phyloP scores from a whole-genome alignment of 768 basidiomycete genomes.

The Lepiota brunneoincarnata region DNA sequence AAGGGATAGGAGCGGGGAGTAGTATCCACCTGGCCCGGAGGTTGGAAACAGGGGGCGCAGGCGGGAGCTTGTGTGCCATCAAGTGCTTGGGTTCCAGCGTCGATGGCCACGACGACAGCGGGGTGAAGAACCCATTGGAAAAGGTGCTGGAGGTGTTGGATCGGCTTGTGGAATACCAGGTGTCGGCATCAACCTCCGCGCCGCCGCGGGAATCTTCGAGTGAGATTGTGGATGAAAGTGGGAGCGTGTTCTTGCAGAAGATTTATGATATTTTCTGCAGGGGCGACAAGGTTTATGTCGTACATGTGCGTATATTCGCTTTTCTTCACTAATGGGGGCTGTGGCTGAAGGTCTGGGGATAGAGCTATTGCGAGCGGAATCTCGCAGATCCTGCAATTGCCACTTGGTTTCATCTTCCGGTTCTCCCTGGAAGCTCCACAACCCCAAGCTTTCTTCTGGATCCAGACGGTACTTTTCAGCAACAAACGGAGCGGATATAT shows the following conservation, averaged over 20 bases:
- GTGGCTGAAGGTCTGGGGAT: not conserved
- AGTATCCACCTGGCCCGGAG: too few relatives aligned
- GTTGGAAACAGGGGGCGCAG: too few relatives aligned
- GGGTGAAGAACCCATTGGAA: not conserved
- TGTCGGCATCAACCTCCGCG: not conserved
- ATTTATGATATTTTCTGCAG: conserved; percentile 2
- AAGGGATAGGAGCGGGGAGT: too few relatives aligned
- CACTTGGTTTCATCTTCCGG: not conserved
- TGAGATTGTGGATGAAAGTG: not conserved
- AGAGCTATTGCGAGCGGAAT: not conserved
- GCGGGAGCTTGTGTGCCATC: too few relatives aligned
- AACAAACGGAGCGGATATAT: not conserved
- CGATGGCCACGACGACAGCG: not conserved
- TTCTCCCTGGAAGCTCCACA: not conserved
- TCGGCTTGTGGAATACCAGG: not conserved
- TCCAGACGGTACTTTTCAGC: conserved; percentile 4
- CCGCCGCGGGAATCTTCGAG: not conserved
- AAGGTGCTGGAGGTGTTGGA: not conserved
- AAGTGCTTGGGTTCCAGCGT: not conserved
- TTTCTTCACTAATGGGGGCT: not conserved
- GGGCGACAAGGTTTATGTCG: not conserved
- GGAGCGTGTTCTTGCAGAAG: not conserved
- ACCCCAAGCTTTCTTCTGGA: not conserved
- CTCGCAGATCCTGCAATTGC: not conserved
- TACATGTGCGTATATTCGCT: not conserved